Evolutionary conservation across 164 flowering plant genomes (phyloP), one percentile per base, ranked within the genome.

Genomic region (Umbilicus rupestris): DNA sequence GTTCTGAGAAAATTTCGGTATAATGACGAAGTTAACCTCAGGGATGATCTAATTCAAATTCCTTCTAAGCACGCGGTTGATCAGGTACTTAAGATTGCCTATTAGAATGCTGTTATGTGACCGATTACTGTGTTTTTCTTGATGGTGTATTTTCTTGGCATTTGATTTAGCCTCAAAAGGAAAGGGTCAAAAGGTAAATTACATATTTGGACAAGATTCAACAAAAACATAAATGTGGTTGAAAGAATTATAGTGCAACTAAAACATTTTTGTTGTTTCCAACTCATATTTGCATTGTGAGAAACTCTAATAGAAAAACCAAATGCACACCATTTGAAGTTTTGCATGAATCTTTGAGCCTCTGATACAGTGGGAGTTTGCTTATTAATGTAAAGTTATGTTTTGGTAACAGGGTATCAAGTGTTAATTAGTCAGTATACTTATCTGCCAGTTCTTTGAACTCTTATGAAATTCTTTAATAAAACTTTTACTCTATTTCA

Each of bases 1-100:
- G 99, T 95, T 59, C 75, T 95, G 50, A 83, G 97, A 74, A 90
- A 88, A 73, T 95, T 88, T 80, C 97, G 97, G 41, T 95, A 95
- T 62, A 82, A 95, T 60, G 85, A 92, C 80, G 96, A 92, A 47
- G 75, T 92, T 45, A 88, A 85, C 74, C 89, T 95, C 31, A 73
- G 83, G 58, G 92, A 87, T 74, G 96, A 88, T 65, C 75, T 85
- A 33, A 72, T 90, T 69, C 96, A 89, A 63, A 69, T 85, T 71
- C 64, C 86, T 63, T 67, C 74, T 19, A 88, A 79, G 74, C 83
- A 82, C 52, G 78, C 83, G 60, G 86, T 96, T 67, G 99, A 93
- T 76, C 96, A 90, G 96, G 98, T 87, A 76, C 69, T 35, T 45
- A 12, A 66, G 24, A 58, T 4, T 2, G 42, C 58, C 20, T 67